These are phyloP conservation scores for Lodderomyces theae DNA, from an alignment of 1,139 yeast genomes.

Conservation along the genomic window DNA sequence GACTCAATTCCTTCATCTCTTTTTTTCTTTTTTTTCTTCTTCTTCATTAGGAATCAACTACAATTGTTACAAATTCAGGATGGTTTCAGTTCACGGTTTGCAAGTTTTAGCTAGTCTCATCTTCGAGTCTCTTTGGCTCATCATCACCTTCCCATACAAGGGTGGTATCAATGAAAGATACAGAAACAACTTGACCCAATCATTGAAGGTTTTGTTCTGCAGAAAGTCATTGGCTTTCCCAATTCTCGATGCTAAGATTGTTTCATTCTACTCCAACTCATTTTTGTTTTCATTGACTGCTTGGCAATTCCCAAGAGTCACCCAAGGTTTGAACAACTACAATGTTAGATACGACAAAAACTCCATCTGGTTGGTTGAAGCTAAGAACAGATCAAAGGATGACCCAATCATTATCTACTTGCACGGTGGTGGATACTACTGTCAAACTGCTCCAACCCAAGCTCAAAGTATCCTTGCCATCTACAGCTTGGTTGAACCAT, in stretches of 20 bases:
- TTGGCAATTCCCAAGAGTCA: slow-evolving; percentile 9
- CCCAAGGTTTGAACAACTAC: slow-evolving; percentile 25
- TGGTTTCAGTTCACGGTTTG: slow-evolving; percentile 4
- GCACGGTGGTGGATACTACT: slow-evolving; percentile 46
- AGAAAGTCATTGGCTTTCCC: slow-evolving; percentile 13
- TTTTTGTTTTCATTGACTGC: slow-evolving; percentile 8
- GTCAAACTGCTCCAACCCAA: slow-evolving; percentile 35
- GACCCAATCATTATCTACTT: slow-evolving; percentile 39
- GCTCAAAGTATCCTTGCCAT: slow-evolving; percentile 28
- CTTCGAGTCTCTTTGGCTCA: not conserved
- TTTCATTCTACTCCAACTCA: slow-evolving; percentile 7
- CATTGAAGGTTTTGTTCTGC: slow-evolving; percentile 9
- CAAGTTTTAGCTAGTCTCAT: slow-evolving; percentile 2
- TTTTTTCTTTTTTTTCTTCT: not conserved
- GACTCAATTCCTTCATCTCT: not conserved
- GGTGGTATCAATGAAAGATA: slow-evolving; percentile 13
- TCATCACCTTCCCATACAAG: slow-evolving; percentile 8
- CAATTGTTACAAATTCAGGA: not conserved
- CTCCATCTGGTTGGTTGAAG: slow-evolving; percentile 39
- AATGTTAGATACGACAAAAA: slow-evolving; percentile 32
- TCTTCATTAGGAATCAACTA: not conserved
- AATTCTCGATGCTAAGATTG: slow-evolving; percentile 8
- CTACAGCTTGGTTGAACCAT: slow-evolving; percentile 27
- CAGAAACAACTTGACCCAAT: slow-evolving; percentile 7
- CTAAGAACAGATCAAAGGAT: slow-evolving; percentile 19